Percentiles rank a stretch among this genome's conserved stretches.
Evolutionary conservation across 163 green algal genomes (phyloP).

Genomic region (Scenedesmus sp.): DNA sequence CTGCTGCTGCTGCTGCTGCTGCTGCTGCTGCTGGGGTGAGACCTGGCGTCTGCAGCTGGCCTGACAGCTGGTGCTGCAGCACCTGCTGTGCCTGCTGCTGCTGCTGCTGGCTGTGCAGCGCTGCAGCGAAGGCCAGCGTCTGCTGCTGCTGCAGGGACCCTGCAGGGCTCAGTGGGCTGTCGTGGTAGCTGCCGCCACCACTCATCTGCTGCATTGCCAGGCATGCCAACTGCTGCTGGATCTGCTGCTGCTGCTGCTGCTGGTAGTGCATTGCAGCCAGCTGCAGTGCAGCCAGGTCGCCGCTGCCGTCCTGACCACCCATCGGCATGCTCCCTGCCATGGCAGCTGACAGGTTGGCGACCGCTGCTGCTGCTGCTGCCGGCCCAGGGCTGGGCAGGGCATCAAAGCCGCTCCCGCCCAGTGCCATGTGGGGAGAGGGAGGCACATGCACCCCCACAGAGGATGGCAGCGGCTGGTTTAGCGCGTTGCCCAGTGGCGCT

Average conservation of each 20-base stretch:
- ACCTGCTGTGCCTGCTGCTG: not conserved
- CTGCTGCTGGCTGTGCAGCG: constrained; percentile 28
- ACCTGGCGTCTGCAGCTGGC: not conserved
- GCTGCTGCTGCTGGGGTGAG: not conserved
- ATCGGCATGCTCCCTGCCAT: constrained; percentile 9
- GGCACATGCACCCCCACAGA: not conserved
- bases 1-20: not conserved
- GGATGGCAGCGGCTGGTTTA: constrained; percentile 31
- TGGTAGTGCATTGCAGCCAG: not conserved
- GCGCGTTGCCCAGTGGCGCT: not conserved
- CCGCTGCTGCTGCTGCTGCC: constrained; percentile 11
- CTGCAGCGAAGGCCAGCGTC: not conserved
- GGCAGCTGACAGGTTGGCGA: not conserved
- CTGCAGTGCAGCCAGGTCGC: not conserved
- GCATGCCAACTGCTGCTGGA: not conserved
- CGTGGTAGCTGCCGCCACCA: not conserved
- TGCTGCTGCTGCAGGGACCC: constrained; percentile 20
- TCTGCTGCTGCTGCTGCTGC: not conserved
- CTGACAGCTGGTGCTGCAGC: constrained; percentile 33
- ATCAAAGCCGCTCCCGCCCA: not conserved
- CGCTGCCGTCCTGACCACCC: not conserved
- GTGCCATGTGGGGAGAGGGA: not conserved
- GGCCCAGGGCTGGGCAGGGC: not conserved
- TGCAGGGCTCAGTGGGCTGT: constrained; percentile 4
- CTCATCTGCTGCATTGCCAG: constrained; percentile 19